Conservation (phyloP, 2,329 filamentous ascomycete genomes). For the Sclerotinia borealis region DNA sequence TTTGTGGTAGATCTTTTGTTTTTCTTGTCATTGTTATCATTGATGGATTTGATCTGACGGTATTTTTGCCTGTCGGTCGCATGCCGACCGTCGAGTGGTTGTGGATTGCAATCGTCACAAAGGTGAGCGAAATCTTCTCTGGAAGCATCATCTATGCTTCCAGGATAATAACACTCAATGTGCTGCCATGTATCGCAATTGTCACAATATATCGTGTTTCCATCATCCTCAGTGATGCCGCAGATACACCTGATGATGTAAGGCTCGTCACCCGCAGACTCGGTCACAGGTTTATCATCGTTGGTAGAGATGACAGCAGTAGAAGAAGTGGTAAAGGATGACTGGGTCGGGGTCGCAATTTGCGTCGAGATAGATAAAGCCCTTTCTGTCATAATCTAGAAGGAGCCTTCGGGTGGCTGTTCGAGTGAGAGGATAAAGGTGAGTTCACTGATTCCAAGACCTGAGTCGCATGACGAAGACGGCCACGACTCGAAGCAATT, state of each 20-base stretch:
- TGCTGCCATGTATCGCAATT: conserved; percentile 97
- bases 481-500: conserved; percentile 30
- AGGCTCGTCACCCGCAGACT: conserved; percentile 64
- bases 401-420: conserved; percentile 33
- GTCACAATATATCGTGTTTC: conserved; percentile 95
- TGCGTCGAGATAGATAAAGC: conserved; percentile 32
- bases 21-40: conserved; percentile 57
- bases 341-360: conserved; percentile 31
- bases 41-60: conserved; percentile 46
- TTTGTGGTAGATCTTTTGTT: conserved; percentile 70
- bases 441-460: conserved; percentile 32
- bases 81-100: conserved; percentile 64
- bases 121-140: conserved; percentile 71
- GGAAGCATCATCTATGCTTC: conserved; percentile 66
- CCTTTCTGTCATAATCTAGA: conserved; percentile 37
- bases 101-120: conserved; percentile 82
- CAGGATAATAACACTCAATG: conserved; percentile 87
- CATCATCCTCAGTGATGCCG: conserved; percentile 88
- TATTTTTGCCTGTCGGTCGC: conserved; percentile 69
- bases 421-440: conserved; percentile 29
- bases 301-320: conserved; percentile 20
- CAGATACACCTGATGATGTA: conserved; percentile 99
- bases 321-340: conserved; percentile 20
- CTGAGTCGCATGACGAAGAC: conserved; percentile 37
- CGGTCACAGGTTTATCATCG: conserved; percentile 33